These are phyloP conservation scores for Acacia crassicarpa DNA, from an alignment of 306 rosid genomes.

Conservation along the genomic window DNA sequence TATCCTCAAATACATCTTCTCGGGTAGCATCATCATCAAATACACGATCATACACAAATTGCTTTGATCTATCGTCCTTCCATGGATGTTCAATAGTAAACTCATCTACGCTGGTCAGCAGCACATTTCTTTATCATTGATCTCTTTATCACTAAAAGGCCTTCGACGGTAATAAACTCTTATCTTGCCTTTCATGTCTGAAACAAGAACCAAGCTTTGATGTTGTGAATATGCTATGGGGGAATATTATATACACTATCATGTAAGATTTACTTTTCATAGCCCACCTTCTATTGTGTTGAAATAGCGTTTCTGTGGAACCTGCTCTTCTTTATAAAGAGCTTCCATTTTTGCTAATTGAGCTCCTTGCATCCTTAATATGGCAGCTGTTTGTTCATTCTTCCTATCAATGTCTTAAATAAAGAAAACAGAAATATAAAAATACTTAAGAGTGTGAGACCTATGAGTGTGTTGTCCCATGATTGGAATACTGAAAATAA, in stretches of 20 bases:
- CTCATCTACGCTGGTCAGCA: slow-evolving; percentile 63
- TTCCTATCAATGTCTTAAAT: slow-evolving; percentile 93
- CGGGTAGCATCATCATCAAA: slow-evolving; percentile 74
- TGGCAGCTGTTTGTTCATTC: slow-evolving; percentile 87
- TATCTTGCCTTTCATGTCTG: slow-evolving; percentile 99
- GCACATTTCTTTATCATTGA: slow-evolving; percentile 52
- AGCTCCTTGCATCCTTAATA: slow-evolving; percentile 91
- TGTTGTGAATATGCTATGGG: slow-evolving; percentile 7
- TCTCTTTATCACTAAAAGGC: slow-evolving; percentile 80
- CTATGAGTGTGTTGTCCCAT: background rate
- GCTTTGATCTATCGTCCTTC: slow-evolving; percentile 83
- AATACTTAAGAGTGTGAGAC: slow-evolving; percentile 1
- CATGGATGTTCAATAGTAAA: slow-evolving; percentile 90
- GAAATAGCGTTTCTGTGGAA: slow-evolving; percentile 87
- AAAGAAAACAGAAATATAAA: slow-evolving; percentile 22
- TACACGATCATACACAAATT: slow-evolving; percentile 79
- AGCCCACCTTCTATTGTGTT: slow-evolving; percentile 85
- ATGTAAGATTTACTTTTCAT: background rate
- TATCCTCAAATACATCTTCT: slow-evolving; percentile 88
- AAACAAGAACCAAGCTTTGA: slow-evolving; percentile 24
- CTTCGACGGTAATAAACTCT: slow-evolving; percentile 87
- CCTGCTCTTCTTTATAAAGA: slow-evolving; percentile 93
- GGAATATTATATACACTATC: slow-evolving; percentile 7
- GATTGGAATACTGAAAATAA: slow-evolving; percentile 11
- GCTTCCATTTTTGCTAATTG: slow-evolving; percentile 88